Percentiles rank a stretch among this genome's conserved stretches.
Evolutionary conservation across 106 monocot genomes (phyloP).

Genomic region (Allium cepa): DNA sequence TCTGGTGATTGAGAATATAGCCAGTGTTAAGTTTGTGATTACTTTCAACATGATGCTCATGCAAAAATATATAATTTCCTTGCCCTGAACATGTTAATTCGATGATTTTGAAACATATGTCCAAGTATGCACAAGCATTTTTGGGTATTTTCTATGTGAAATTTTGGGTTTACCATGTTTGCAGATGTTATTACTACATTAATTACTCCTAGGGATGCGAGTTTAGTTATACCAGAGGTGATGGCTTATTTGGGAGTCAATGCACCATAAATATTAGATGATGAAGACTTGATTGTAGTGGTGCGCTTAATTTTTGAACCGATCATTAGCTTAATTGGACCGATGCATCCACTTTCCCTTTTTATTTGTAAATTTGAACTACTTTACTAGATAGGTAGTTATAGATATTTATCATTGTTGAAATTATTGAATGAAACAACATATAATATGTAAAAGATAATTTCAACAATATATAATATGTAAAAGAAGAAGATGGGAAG

Average conservation of each 20-base stretch:
- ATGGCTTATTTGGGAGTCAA: slow-evolving; percentile 90
- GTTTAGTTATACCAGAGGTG: slow-evolving; percentile 85
- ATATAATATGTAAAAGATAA: too few relatives aligned
- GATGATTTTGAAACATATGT: too few relatives aligned
- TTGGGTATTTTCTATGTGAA: slow-evolving; percentile 41
- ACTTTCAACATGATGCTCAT: slow-evolving; percentile 64
- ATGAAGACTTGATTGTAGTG: slow-evolving; percentile 58
- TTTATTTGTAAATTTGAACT: too few relatives aligned
- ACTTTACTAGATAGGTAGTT: too few relatives aligned
- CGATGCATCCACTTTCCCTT: too few relatives aligned
- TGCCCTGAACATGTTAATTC: too few relatives aligned
- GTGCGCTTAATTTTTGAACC: not conserved
- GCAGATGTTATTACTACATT: slow-evolving; percentile 44
- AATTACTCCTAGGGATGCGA: slow-evolving; percentile 59
- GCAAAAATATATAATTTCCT: slow-evolving; percentile 16
- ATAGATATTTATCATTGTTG: too few relatives aligned
- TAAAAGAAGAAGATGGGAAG: too few relatives aligned
- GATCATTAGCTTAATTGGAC: too few relatives aligned
- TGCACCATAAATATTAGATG: slow-evolving; percentile 48
- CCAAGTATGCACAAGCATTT: slow-evolving; percentile 56
- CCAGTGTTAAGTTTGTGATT: slow-evolving; percentile 61
- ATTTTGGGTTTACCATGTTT: slow-evolving; percentile 58
- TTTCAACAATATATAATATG: too few relatives aligned
- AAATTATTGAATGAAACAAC: too few relatives aligned
- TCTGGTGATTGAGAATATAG: slow-evolving; percentile 82